Conservation (phyloP, 306 rosid genomes). For the Urtica urens region DNA sequence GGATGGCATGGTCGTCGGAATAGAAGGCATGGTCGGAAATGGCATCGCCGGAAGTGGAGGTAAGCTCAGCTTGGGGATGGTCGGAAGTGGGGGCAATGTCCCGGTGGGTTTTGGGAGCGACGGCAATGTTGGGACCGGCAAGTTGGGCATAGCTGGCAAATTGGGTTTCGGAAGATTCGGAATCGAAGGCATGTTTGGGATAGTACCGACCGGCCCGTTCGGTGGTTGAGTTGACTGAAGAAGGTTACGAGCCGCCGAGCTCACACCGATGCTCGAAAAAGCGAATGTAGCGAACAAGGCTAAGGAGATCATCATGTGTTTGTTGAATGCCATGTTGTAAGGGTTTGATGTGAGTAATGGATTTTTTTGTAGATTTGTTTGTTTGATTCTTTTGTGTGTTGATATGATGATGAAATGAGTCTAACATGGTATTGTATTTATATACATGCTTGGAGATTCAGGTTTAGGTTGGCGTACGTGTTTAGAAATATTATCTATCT, state of each 20-base stretch:
- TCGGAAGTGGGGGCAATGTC: neutral
- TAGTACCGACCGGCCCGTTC: neutral
- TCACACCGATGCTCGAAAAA: neutral
- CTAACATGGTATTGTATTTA: no score
- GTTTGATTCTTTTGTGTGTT: no score
- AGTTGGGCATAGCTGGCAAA: neutral
- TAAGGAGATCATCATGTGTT: neutral
- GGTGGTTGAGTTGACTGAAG: constrained; percentile 1
- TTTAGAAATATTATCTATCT: no score
- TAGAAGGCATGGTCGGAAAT: constrained; percentile 2
- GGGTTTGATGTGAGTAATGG: neutral
- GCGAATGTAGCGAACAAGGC: neutral
- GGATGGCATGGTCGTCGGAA: neutral
- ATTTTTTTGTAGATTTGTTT: neutral
- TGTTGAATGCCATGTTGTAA: neutral
- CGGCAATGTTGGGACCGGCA: neutral
- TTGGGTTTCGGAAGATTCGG: neutral
- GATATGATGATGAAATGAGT: no score
- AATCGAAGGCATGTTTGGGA: neutral
- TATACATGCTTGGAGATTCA: no score
- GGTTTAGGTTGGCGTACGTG: no score
- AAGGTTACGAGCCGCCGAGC: neutral
- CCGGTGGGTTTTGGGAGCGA: neutral
- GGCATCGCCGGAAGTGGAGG: neutral
- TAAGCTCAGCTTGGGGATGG: neutral